Conservation (phyloP, 140 eudicot genomes). For the Cichorium intybus region DNA sequence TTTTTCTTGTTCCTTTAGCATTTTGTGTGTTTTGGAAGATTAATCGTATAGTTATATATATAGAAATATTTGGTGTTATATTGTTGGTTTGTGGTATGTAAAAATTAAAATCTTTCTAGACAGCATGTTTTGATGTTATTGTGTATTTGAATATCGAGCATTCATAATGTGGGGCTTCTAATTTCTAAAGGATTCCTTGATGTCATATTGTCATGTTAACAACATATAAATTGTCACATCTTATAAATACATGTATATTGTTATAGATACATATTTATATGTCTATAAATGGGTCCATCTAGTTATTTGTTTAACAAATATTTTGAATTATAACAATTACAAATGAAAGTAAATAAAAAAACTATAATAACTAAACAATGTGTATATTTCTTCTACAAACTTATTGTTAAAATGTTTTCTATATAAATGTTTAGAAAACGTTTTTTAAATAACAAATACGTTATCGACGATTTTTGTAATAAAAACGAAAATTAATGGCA, state of each 20-base stretch:
- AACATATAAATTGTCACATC: not conserved
- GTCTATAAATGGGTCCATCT: too few species aligned
- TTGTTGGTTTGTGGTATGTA: not conserved
- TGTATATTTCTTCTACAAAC: not conserved
- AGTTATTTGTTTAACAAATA: too few species aligned
- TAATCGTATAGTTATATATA: not conserved
- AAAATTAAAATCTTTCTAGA: conserved; percentile 7
- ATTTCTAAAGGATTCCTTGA: too few species aligned
- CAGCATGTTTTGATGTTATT: too few species aligned
- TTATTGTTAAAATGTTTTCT: not conserved
- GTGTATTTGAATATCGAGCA: not conserved
- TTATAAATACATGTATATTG: too few species aligned
- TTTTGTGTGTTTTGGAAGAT: not conserved
- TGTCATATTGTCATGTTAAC: not conserved
- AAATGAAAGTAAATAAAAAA: too few species aligned
- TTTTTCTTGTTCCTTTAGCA: not conserved
- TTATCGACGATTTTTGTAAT: not conserved
- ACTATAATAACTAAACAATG: too few species aligned
- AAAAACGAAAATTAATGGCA: too few species aligned
- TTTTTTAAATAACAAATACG: too few species aligned
- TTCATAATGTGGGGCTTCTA: not conserved
- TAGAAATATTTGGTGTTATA: not conserved
- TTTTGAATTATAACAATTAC: not conserved
- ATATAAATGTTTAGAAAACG: not conserved
- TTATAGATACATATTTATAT: too few species aligned